Percentiles rank a stretch among this genome's conserved stretches.
These are phyloP conservation scores for Candida caryicola DNA, from an alignment of 805 yeast species.

Conservation along the genomic window DNA sequence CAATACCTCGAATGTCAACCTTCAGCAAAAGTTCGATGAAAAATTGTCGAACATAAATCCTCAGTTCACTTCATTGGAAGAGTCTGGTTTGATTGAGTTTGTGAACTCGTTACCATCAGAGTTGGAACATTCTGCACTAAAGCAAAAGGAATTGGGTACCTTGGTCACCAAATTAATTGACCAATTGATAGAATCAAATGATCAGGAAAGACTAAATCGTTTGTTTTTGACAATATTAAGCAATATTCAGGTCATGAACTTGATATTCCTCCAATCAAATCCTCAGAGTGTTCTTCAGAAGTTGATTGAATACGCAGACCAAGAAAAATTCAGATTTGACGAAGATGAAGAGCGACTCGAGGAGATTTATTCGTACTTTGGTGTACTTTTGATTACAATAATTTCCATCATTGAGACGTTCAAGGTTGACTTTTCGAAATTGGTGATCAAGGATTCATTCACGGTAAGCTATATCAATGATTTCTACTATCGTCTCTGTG, in stretches of 20 bases:
- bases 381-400: constrained; percentile 48
- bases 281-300: constrained; percentile 11
- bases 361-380: constrained; percentile 67
- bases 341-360: constrained; percentile 61
- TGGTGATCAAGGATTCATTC: constrained; percentile 28
- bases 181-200: constrained; percentile 22
- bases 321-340: constrained; percentile 21
- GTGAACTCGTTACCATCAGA: constrained; percentile 18
- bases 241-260: constrained; percentile 17
- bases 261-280: constrained; percentile 7
- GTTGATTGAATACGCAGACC: constrained; percentile 18
- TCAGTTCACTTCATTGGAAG: constrained; percentile 41
- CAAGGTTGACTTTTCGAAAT: constrained; percentile 23
- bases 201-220: constrained; percentile 29
- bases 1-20: constrained; percentile 15
- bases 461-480: constrained; percentile 32
- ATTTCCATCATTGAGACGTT: constrained; percentile 25
- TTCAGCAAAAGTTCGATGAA: constrained; percentile 24
- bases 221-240: constrained; percentile 11
- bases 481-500: constrained; percentile 30
- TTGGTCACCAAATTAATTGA: constrained; percentile 20
- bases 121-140: constrained; percentile 21
- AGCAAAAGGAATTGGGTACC: constrained; percentile 24
- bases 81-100: constrained; percentile 33
- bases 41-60: constrained; percentile 33